Conservation (phyloP, 371 early-diverging fungal genomes). For the Furculomyces boomerangus region DNA sequence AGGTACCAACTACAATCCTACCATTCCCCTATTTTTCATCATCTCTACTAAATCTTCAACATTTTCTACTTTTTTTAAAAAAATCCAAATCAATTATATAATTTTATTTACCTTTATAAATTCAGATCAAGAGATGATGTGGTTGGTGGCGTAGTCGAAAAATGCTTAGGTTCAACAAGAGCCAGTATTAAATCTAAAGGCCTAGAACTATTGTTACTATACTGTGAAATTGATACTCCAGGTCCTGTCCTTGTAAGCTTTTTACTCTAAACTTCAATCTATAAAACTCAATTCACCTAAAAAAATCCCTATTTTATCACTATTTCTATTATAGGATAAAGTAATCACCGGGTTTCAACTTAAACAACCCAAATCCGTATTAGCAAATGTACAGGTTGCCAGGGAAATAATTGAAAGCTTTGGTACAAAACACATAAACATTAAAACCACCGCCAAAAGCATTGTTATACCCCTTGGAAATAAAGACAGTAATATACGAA, state of each 20-base stretch:
- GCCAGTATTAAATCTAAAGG: constrained; percentile 61
- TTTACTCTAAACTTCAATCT: constrained; percentile 2
- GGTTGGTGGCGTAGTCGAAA: constrained; percentile 69
- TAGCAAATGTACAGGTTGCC: constrained; percentile 46
- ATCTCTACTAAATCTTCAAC: not conserved
- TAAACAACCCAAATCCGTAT: constrained; percentile 83
- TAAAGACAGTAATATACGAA: constrained; percentile 78
- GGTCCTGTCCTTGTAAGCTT: constrained; percentile 57
- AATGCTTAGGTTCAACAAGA: constrained; percentile 67
- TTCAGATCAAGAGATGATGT: constrained; percentile 44
- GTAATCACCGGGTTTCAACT: constrained; percentile 56
- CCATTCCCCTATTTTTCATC: not conserved
- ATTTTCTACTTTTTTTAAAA: not conserved
- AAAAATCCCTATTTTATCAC: constrained; percentile 1
- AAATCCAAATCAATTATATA: too few species aligned
- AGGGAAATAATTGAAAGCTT: constrained; percentile 50
- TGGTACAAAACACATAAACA: constrained; percentile 54
- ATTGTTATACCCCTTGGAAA: constrained; percentile 83
- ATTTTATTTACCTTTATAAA: not conserved
- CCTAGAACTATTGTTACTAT: constrained; percentile 60
- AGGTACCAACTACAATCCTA: constrained; percentile 23
- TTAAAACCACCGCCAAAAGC: constrained; percentile 67
- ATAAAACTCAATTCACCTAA: not conserved
- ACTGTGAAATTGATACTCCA: constrained; percentile 68
- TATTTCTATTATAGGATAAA: constrained; percentile 5